These are phyloP conservation scores for Ceratobasidium sp. DNA, from an alignment of 1,284 basidiomycete genomes.

Conservation along the genomic window DNA sequence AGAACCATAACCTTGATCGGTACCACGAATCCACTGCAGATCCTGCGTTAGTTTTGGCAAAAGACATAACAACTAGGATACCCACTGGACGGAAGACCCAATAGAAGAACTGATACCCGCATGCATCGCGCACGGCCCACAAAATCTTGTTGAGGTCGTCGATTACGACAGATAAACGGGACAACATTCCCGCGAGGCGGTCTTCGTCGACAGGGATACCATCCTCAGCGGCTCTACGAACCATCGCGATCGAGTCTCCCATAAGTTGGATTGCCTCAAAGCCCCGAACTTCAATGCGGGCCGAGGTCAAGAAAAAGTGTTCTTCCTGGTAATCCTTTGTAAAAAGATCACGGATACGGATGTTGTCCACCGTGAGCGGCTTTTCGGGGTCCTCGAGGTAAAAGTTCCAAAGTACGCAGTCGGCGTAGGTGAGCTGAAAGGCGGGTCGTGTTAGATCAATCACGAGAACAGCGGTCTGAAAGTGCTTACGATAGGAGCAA, in stretches of 20 bases:
- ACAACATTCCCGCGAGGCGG: constrained; percentile 60
- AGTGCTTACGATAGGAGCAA: constrained; percentile 61
- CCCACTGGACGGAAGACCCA: constrained; percentile 43
- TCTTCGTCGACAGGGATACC: constrained; percentile 61
- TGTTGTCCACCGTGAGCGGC: constrained; percentile 54
- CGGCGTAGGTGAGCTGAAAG: constrained; percentile 64
- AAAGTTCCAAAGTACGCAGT: constrained; percentile 70
- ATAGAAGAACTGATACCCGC: constrained; percentile 66
- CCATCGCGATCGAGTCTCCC: constrained; percentile 58
- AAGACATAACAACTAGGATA: not conserved
- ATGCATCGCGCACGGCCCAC: constrained; percentile 59
- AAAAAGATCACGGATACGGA: constrained; percentile 59
- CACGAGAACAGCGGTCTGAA: not conserved
- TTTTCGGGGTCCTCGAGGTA: constrained; percentile 55
- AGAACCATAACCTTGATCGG: constrained; percentile 55
- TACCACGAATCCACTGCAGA: constrained; percentile 67
- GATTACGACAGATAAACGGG: constrained; percentile 60
- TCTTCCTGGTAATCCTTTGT: constrained; percentile 64
- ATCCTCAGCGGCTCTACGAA: constrained; percentile 58
- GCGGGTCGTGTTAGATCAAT: not conserved
- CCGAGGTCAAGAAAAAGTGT: constrained; percentile 67
- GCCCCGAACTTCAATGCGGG: constrained; percentile 65
- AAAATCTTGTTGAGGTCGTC: constrained; percentile 59
- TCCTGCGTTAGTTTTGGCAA: constrained; percentile 57
- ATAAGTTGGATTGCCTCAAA: constrained; percentile 65